These are phyloP conservation scores for Rosa chinensis DNA, from an alignment of 306 rosid species.

Conservation along the genomic window DNA sequence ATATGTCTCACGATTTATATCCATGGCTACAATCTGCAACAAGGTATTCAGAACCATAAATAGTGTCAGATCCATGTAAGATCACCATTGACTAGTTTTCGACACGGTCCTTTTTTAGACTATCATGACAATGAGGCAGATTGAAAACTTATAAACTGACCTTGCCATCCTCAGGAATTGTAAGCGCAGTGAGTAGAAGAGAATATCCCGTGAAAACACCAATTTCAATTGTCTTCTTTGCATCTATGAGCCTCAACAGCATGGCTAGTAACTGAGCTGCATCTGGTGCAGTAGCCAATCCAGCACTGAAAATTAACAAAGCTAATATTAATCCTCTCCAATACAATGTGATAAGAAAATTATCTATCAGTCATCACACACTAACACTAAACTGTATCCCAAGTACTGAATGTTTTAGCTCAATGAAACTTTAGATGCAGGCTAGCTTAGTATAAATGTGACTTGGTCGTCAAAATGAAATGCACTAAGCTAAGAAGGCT, in stretches of 20 bases:
- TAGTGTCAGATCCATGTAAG: not conserved
- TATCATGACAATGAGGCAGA: not conserved
- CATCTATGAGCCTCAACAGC: slow-evolving; percentile 46
- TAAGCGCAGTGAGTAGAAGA: slow-evolving; percentile 69
- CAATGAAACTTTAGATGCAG: not conserved
- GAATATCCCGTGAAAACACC: slow-evolving; percentile 67
- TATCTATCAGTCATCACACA: too few relatives aligned
- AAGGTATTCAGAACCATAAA: not conserved
- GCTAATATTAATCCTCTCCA: not conserved
- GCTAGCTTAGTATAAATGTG: not conserved
- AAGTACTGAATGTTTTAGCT: not conserved
- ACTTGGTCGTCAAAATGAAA: not conserved
- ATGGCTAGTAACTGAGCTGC: slow-evolving; percentile 45
- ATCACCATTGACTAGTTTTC: not conserved
- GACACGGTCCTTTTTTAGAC: not conserved
- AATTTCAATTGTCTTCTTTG: slow-evolving; percentile 55
- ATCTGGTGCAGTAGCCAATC: slow-evolving; percentile 42
- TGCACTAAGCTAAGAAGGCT: not conserved
- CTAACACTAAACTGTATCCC: not conserved
- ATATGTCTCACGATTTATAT: slow-evolving; percentile 38
- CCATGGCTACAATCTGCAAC: slow-evolving; percentile 57
- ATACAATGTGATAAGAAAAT: not conserved
- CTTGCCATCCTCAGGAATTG: slow-evolving; percentile 58
- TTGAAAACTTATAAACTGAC: not conserved
- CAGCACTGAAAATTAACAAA: slow-evolving; percentile 30